Percentiles rank a stretch among this genome's conserved stretches.
phyloP scores from a whole-genome alignment of 345 rosid species.

The Populus nigra region DNA sequence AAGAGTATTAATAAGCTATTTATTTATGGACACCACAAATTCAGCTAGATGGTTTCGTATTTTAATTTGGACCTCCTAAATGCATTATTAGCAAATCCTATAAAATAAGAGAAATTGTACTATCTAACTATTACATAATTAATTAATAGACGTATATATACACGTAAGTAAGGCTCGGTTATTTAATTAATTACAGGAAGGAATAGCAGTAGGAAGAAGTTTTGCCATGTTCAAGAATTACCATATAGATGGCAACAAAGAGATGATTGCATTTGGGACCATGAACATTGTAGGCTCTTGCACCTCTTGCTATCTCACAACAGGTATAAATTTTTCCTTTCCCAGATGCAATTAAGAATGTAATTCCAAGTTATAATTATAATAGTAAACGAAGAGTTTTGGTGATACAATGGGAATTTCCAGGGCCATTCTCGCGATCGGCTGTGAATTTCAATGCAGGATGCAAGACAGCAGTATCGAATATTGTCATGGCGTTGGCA shows the following conservation, averaged over 20 bases:
- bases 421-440: conserved; percentile 91
- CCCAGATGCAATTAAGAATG: neutral
- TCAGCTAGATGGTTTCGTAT: no score
- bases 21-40: no score
- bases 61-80: no score
- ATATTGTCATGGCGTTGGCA: conserved; percentile 86
- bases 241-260: conserved; percentile 93
- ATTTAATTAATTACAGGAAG: conserved; percentile 58
- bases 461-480: conserved; percentile 80
- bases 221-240: conserved; percentile 90
- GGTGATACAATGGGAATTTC: neutral
- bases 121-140: neutral
- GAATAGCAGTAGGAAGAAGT: conserved; percentile 90
- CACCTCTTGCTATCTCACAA: conserved; percentile 86
- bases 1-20: neutral
- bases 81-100: no score
- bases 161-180: neutral
- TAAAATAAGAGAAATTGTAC: neutral
- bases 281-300: conserved; percentile 93
- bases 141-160: neutral
- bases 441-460: conserved; percentile 97
- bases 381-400: neutral
- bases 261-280: conserved; percentile 90
- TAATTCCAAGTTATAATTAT: neutral
- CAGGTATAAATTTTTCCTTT: conserved; percentile 47